A percentile compares a stretch with the other conserved stretches of the same genome.
Evolutionary conservation across 441 rosid genomes (phyloP).

Genomic region (Metrosideros polymorpha): DNA sequence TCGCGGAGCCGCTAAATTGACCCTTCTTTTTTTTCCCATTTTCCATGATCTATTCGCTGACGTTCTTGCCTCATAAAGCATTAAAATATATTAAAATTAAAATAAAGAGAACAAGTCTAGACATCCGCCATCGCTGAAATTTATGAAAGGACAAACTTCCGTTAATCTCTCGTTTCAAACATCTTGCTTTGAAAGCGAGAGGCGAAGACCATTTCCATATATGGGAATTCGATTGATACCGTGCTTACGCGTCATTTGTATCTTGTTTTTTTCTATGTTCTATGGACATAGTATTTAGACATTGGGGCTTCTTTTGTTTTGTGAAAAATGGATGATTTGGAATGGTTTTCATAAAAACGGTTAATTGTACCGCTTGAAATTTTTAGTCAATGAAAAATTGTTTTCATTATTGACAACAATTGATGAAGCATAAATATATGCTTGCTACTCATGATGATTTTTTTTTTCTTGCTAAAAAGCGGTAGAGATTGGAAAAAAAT

Average conservation of each 20-base stretch:
- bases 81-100: background rate
- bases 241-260: background rate
- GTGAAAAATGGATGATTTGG: too few relatives aligned
- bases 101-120: background rate
- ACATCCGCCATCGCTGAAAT: background rate
- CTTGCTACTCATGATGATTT: background rate
- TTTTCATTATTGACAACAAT: too few relatives aligned
- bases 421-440: background rate
- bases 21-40: background rate
- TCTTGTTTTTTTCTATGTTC: too few relatives aligned
- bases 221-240: background rate
- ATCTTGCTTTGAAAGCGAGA: background rate
- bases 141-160: background rate
- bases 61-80: background rate
- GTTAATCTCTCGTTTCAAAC: background rate
- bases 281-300: background rate
- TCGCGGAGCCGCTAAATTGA: background rate
- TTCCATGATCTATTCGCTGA: background rate
- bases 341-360: too few relatives aligned
- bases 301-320: too few relatives aligned
- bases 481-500: background rate
- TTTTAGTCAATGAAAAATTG: too few relatives aligned
- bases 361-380: too few relatives aligned
- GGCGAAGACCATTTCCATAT: background rate
- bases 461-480: background rate